Evolutionary conservation across 805 yeast species (phyloP).

Genomic region (Candida montana): DNA sequence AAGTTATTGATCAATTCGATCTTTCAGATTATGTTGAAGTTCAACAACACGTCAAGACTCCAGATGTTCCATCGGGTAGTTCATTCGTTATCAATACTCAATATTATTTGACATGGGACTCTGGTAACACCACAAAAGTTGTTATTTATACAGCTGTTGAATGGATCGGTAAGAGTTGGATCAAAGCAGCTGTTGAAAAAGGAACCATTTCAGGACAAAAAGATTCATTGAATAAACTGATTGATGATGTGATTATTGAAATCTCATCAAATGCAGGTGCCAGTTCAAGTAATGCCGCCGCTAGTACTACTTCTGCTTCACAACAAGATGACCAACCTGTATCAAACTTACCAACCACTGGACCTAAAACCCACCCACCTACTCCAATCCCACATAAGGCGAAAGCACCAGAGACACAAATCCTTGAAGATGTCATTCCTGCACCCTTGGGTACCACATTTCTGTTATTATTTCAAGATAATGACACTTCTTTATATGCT

Average conservation of each 20-base stretch:
- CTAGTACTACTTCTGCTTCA: constrained; percentile 16
- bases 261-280: constrained; percentile 11
- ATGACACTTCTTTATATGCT: constrained; percentile 42
- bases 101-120: constrained; percentile 58
- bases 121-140: constrained; percentile 46
- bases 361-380: constrained; percentile 38
- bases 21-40: constrained; percentile 42
- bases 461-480: constrained; percentile 52
- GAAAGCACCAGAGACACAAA: constrained; percentile 45
- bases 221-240: constrained; percentile 44
- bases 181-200: constrained; percentile 68
- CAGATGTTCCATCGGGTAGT: constrained; percentile 80
- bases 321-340: constrained; percentile 5
- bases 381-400: constrained; percentile 36
- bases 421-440: constrained; percentile 42
- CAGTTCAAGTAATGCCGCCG: constrained; percentile 11
- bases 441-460: constrained; percentile 68
- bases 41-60: constrained; percentile 58
- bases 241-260: constrained; percentile 30
- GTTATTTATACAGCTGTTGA: constrained; percentile 50
- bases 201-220: constrained; percentile 71
- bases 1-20: constrained; percentile 49
- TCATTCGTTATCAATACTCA: constrained; percentile 59
- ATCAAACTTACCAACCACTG: constrained; percentile 26
- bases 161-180: constrained; percentile 78